Conservation (phyloP, 768 basidiomycete species). For the Suillus bovinus region DNA sequence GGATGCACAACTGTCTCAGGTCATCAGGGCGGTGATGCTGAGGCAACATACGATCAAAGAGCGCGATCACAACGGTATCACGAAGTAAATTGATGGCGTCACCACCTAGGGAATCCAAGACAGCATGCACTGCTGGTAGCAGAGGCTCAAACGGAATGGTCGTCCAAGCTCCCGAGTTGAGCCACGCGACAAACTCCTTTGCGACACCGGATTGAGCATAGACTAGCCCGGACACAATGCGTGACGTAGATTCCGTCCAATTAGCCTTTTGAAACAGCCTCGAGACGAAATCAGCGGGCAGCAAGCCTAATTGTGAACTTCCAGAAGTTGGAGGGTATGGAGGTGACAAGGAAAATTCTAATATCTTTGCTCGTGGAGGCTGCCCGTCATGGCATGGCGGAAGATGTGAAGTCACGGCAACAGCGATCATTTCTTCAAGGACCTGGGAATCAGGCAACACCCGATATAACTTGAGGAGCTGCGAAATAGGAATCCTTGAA, state of each 20-base stretch:
- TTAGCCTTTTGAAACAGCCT: constrained; percentile 41
- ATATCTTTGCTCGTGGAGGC: constrained; percentile 11
- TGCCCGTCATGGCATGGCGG: constrained; percentile 31
- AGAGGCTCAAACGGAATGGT: constrained; percentile 28
- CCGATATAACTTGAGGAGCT: constrained; percentile 39
- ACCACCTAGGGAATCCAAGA: constrained; percentile 42
- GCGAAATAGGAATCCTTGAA: constrained; percentile 30
- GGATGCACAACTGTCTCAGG: constrained; percentile 6
- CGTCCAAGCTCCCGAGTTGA: constrained; percentile 32
- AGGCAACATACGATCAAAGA: constrained; percentile 28
- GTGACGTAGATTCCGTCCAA: constrained; percentile 47
- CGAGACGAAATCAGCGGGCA: constrained; percentile 28
- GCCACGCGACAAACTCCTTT: constrained; percentile 33
- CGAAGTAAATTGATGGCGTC: constrained; percentile 20
- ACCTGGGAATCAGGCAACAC: constrained; percentile 35
- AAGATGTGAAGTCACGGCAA: constrained; percentile 37
- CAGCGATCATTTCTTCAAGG: constrained; percentile 51
- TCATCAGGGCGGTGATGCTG: background rate
- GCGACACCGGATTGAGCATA: constrained; percentile 29
- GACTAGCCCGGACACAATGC: constrained; percentile 43
- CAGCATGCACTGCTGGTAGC: constrained; percentile 43
- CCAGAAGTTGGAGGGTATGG: background rate
- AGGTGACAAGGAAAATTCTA: constrained; percentile 9
- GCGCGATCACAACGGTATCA: constrained; percentile 17
- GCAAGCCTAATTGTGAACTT: constrained; percentile 6